Conservation (phyloP, 2,329 filamentous ascomycete species). For the Diplodia intermedia region DNA sequence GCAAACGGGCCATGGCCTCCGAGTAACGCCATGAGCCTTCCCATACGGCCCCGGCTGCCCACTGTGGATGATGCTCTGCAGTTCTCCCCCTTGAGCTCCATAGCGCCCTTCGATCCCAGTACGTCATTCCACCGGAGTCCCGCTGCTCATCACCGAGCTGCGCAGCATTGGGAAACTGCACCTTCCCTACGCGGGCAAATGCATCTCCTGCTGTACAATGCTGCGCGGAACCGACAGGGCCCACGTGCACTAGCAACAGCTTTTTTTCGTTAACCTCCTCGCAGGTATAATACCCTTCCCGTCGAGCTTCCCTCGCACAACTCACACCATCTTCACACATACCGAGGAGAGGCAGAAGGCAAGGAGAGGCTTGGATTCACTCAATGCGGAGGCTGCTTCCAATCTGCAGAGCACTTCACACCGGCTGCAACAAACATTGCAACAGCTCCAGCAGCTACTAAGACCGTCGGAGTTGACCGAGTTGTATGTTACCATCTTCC, state of each 20-base stretch:
- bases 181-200: not conserved
- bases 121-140: conserved; percentile 39
- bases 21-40: conserved; percentile 40
- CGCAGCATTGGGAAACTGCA: not conserved
- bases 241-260: conserved; percentile 30
- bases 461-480: conserved; percentile 73
- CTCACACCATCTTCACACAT: conserved; percentile 47
- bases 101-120: conserved; percentile 80
- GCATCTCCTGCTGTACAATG: conserved; percentile 24
- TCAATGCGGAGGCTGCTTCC: conserved; percentile 72
- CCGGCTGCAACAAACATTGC: conserved; percentile 72
- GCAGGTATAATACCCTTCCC: conserved; percentile 57
- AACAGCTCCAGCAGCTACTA: conserved; percentile 77
- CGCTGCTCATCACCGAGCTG: conserved; percentile 15
- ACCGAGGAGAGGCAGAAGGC: conserved; percentile 58
- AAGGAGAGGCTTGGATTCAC: conserved; percentile 64
- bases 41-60: conserved; percentile 50
- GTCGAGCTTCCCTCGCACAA: conserved; percentile 49
- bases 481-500: conserved; percentile 60
- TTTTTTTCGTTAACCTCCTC: conserved; percentile 15
- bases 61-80: conserved; percentile 76
- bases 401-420: conserved; percentile 65
- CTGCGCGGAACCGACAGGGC: not conserved
- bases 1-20: conserved; percentile 42
- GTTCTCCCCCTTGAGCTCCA: conserved; percentile 82